Base-by-base conservation (phyloP, 768 basidiomycete genomes). In the Amyloporia xantha region DNA sequence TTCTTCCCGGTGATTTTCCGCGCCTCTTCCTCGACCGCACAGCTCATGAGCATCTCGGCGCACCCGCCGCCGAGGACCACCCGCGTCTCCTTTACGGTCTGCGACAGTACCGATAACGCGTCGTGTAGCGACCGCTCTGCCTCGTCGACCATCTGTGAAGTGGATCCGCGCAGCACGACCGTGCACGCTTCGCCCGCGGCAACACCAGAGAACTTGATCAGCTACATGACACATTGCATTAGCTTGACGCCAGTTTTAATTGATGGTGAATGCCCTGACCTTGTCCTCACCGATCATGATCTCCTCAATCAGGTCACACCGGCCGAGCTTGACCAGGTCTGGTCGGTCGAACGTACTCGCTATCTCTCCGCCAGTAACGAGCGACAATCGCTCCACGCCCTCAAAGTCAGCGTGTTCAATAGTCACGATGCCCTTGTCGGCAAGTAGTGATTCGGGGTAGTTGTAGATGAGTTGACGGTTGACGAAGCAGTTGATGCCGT, bases 381-480 rank as follows among this genome's bases (percentile, higher is more conserved):
- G 78, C 2, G 93, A 92, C 41, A 99, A 63, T 17, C 96, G 78
- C 66, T 99, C 96, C 11, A 99, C 96, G 50, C 96, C 96, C 66
- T 99, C 96, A 59, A 99, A 98, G 62, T 99, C 96, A 12, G 95
- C 96, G 60, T 99, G 96, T 63, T 98, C 96, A 56, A 98, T 98
- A 38, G 83, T 84, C 82, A 97, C 72, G 68, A 98, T 91, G 48
- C 96, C 95, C 53, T 84, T 84, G 64, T 98, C 96, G 2, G 94
- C 76, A n/a, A 99, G 77, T 0, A 99, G 72, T 1, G 86, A 90
- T 66, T 99, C 96, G 37, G 96, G 96, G 65, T 97, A 98, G 76
- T 99, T 98, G 81, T 98, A 99, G 70, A 99, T 91, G 39, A 99
- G 77, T 64, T 99, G 96, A 44, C 96, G 81, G 71, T 99, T 99